Percentiles rank a stretch among this genome's conserved stretches.
Evolutionary conservation across 352 stramenopile species (phyloP).

Genomic region (Salisapilia sapeloensis): DNA sequence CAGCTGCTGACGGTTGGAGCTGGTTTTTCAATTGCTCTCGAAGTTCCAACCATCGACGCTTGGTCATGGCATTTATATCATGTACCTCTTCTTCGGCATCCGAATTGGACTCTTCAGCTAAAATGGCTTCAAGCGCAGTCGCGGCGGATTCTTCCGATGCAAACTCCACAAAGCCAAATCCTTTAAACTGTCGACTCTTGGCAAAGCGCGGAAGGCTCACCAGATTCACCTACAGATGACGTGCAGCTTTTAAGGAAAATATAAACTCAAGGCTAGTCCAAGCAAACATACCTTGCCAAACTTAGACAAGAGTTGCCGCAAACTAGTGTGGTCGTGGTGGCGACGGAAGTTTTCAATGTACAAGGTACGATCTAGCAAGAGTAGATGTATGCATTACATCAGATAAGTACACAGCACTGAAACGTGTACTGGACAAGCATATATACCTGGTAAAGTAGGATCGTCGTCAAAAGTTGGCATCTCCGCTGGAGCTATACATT

Average conservation of each 20-base stretch:
- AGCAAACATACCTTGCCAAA: constrained; percentile 32
- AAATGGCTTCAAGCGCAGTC: constrained; percentile 8
- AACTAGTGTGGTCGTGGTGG: constrained; percentile 46
- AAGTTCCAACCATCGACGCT: constrained; percentile 34
- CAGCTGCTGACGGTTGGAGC: constrained; percentile 5
- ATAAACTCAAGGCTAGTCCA: background rate
- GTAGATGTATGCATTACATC: background rate
- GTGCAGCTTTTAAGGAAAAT: background rate
- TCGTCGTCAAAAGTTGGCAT: constrained; percentile 12
- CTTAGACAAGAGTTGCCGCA: constrained; percentile 26
- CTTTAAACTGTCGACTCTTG: constrained; percentile 55
- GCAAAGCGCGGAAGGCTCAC: constrained; percentile 60
- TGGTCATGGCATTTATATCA: constrained; percentile 36
- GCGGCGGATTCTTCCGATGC: constrained; percentile 11
- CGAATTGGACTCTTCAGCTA: background rate
- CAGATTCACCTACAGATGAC: constrained; percentile 20
- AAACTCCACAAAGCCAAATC: constrained; percentile 76
- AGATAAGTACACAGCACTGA: background rate
- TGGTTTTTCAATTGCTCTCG: constrained; percentile 43
- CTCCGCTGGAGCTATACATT: constrained; percentile 23
- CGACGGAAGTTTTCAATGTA: constrained; percentile 57
- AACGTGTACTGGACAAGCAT: constrained; percentile 1
- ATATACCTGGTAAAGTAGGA: constrained; percentile 4
- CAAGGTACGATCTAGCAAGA: constrained; percentile 26
- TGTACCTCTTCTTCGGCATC: constrained; percentile 7